Evolutionary conservation across 1,139 yeast species (phyloP), one percentile per base, ranked within the genome.

Genomic region (Magnusiomyces ingens): DNA sequence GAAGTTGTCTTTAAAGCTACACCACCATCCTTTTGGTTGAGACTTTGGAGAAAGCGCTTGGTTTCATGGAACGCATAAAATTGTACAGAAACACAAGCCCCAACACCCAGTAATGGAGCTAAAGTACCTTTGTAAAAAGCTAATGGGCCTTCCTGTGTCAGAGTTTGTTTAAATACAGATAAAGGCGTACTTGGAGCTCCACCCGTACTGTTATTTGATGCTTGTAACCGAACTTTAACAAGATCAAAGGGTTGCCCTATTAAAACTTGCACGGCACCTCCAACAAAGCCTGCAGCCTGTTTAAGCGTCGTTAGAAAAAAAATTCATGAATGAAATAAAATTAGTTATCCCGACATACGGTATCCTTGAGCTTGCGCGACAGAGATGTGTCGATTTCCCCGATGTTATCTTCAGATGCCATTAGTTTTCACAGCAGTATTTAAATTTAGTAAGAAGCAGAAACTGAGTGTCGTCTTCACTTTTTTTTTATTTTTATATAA

Each of bases 61-160:
- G 89, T 79, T 63, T 85, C 94, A 64, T 84, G 89, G 64, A 85
- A 85, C 3, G 91, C 89, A 61, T 84, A 84, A 65, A 84, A 84
- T 64, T 84, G 90, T 35, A 83, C 72, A 3, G 88, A 81, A 2
- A 84, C 90, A 70, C 91, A 84, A 1, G 79, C 84, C 1, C 90
- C 90, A 2, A 84, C 90, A 4, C 75, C 75, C 43, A 71, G 51
- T 17, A 75, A 62, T n/a, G 79, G 79, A 1, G 78, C 76, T 5
- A 75, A 66, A 0, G 79, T 74, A n/a, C 79, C 79, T 57, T 74
- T 75, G 62, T 76, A 80, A 65, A 84, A 84, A 0, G 89, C 88
- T n/a, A 73, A 60, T 1, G 78, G 63, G 1, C 89, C 89, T 68
- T 84, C 89, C 52, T 78, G 78, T 49, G 71, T 70, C 36, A 84